Evolutionary conservation across 805 yeast genomes (phyloP).

Genomic region (Starmerella floris): DNA sequence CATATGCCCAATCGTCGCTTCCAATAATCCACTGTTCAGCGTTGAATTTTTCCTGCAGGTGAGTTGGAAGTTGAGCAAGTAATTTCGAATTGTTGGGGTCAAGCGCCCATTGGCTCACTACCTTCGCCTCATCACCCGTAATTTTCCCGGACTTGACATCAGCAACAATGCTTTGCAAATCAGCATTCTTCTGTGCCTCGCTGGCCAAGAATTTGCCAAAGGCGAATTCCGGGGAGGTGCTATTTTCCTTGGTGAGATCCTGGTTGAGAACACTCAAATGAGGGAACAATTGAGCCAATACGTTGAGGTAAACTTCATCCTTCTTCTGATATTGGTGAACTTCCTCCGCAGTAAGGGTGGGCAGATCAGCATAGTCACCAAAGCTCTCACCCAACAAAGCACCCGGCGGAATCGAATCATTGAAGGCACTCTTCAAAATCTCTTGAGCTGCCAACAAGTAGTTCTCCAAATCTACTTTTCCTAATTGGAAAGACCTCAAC

Average conservation of each 20-base stretch:
- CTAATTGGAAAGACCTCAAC: conserved; percentile 46
- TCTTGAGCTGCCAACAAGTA: conserved; percentile 27
- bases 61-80: conserved; percentile 10
- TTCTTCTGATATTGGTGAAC: conserved; percentile 27
- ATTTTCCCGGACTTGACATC: conserved; percentile 31
- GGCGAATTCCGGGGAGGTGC: conserved; percentile 69
- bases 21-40: conserved; percentile 66
- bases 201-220: conserved; percentile 58
- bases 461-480: conserved; percentile 32
- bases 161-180: conserved; percentile 35
- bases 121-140: conserved; percentile 38
- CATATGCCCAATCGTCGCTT: conserved; percentile 91
- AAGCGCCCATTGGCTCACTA: conserved; percentile 59
- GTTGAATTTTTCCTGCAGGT: conserved; percentile 27
- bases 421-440: conserved; percentile 3
- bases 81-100: conserved; percentile 23
- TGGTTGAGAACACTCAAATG: conserved; percentile 52
- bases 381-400: conserved; percentile 8
- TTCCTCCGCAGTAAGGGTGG: conserved; percentile 1
- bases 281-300: conserved; percentile 54
- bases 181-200: conserved; percentile 38
- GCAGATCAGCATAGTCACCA: conserved; percentile 13
- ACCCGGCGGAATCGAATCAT: background rate
- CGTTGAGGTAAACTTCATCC: conserved; percentile 66
- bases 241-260: conserved; percentile 28